A percentile compares a stretch with the other conserved stretches of the same genome.
Evolutionary conservation across 1,284 basidiomycete genomes (phyloP).

Genomic region (Rugiboletus extremiorientalis): DNA sequence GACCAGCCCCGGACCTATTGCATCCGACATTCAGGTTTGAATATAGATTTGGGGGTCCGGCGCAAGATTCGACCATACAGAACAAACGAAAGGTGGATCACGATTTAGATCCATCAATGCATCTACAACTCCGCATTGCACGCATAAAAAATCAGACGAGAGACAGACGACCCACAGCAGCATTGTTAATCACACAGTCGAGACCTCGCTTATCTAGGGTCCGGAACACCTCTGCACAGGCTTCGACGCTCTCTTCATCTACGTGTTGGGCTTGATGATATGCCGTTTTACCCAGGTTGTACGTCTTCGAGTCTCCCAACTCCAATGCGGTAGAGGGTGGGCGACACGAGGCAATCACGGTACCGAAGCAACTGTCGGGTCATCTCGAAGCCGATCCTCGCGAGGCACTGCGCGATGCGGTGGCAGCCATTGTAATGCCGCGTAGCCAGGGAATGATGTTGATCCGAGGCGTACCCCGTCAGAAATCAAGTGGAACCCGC

Average conservation of each 20-base stretch:
- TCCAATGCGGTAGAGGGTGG: slow-evolving; percentile 30
- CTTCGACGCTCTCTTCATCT: slow-evolving; percentile 27
- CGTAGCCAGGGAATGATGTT: not conserved
- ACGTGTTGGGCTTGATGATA: slow-evolving; percentile 35
- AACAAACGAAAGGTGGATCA: not conserved
- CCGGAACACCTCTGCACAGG: slow-evolving; percentile 19
- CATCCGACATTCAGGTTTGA: slow-evolving; percentile 30
- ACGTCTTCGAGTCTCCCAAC: slow-evolving; percentile 25
- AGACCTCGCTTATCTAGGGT: slow-evolving; percentile 31
- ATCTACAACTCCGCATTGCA: not conserved
- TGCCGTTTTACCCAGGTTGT: slow-evolving; percentile 28
- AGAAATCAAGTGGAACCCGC: not conserved
- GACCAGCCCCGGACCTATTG: slow-evolving; percentile 36
- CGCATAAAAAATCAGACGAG: slow-evolving; percentile 5
- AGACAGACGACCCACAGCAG: no score
- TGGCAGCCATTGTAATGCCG: not conserved
- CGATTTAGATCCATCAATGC: not conserved
- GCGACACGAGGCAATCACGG: slow-evolving; percentile 39
- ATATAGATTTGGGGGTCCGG: slow-evolving; percentile 28
- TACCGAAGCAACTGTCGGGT: slow-evolving; percentile 31
- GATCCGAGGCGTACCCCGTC: not conserved
- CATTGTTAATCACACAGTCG: slow-evolving; percentile 40
- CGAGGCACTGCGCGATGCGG: slow-evolving; percentile 25
- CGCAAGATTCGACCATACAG: slow-evolving; percentile 19
- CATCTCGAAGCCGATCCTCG: slow-evolving; percentile 42